Base-by-base conservation (phyloP, 495 filamentous ascomycete species). In the Aspergillus hancockii region DNA sequence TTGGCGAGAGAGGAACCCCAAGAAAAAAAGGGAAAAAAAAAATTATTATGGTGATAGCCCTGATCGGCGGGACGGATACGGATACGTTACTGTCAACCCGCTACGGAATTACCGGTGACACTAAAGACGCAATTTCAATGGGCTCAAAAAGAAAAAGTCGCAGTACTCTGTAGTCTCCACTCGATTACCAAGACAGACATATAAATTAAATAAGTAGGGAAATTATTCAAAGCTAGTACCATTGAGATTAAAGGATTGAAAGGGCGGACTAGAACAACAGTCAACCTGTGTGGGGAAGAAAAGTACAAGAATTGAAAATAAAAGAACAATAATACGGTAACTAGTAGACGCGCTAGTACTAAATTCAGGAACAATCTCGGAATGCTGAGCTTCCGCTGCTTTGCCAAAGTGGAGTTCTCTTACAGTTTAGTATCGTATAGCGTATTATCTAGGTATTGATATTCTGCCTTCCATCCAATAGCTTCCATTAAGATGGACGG, bases 251-350 rank as follows among this genome's bases (percentile, higher is more conserved):
- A 10, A 14, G 34, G 13, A 12, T 3, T 36, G 13, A 36, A 14
- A 36, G 25, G 25, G 3, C 25, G 25, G 25, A 28, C 25, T 7
- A 40, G 36, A n/a, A 40, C 36, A 2, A n/a, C 10, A 12, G 3
- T 9, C 12, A 40, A 40, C 10, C 3, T n/a, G 36, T n/a, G 36
- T 40, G 36, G 36, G 36, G 36, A 49, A 49, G 1, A 23, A 22
- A 23, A 28, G 8, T 47, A 47, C 16, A 31, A 56, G n/a, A 32
- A 56, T 46, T 28, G 6, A 47, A 56, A 47, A 56, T 46, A 56
- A n/a, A 32, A 55, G 28, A 28, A 22, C 25, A 13, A 50, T 28
- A 28, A 28, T 28, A 28, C 25, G 25, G 7, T n/a, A 7, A 28
- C 25, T 28, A 28, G 25, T 28, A 28, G 25, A 7, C 14, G 49